Conservation (phyloP, 2,329 filamentous ascomycete species). For the Penicillium sclerotigenum region DNA sequence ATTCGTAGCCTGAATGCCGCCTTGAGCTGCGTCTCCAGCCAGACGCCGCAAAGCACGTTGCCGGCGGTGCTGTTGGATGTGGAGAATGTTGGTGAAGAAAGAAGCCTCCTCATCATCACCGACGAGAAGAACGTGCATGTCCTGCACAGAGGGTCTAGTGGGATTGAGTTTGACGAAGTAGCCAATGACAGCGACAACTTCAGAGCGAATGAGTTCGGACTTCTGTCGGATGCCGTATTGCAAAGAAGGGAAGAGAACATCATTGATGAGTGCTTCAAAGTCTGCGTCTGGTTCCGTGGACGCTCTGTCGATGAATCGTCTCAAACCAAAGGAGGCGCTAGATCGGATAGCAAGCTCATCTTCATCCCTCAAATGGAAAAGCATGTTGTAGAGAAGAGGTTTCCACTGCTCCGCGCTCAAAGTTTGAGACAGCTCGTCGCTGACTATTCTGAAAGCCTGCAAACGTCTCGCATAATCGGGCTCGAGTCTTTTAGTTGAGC, state of each 20-base stretch:
- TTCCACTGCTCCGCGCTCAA: conserved; percentile 76
- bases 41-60: conserved; percentile 78
- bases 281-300: conserved; percentile 42
- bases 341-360: conserved; percentile 83
- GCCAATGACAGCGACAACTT: conserved; percentile 76
- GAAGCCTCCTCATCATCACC: conserved; percentile 73
- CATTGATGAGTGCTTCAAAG: conserved; percentile 59
- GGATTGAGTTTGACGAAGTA: conserved; percentile 70
- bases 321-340: conserved; percentile 78
- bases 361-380: conserved; percentile 80
- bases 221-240: conserved; percentile 71
- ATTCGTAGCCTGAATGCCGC: conserved; percentile 70
- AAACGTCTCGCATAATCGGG: conserved; percentile 83
- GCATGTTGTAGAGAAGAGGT: conserved; percentile 81
- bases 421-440: conserved; percentile 55
- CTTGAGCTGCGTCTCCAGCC: conserved; percentile 62
- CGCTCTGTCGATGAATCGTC: conserved; percentile 69
- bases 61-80: conserved; percentile 82
- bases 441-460: conserved; percentile 70
- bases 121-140: conserved; percentile 69
- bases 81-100: conserved; percentile 90
- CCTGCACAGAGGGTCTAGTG: conserved; percentile 66
- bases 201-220: conserved; percentile 80
- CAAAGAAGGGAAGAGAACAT: conserved; percentile 69
- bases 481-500: conserved; percentile 67